Conservation (phyloP, 2,329 filamentous ascomycete species). For the Fusarium citri region DNA sequence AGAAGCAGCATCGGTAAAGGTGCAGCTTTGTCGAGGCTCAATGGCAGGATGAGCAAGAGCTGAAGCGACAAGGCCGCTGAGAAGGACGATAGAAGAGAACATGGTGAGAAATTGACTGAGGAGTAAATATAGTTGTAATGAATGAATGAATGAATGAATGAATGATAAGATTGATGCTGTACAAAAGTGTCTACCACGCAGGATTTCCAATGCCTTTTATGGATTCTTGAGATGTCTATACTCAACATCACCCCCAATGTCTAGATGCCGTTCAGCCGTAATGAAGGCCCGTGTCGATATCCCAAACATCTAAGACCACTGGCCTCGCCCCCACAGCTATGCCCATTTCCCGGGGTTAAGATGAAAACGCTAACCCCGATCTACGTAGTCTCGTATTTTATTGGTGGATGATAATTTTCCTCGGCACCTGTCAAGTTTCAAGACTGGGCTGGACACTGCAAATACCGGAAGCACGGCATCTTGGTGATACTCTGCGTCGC, state of each 20-base stretch:
- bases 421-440: constrained; percentile 28
- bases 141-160: background rate
- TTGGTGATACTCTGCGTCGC: background rate
- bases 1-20: constrained; percentile 63
- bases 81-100: constrained; percentile 40
- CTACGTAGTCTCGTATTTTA: background rate
- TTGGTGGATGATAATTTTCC: constrained; percentile 35
- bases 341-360: constrained; percentile 12
- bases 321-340: constrained; percentile 14
- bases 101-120: constrained; percentile 17
- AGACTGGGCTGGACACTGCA: background rate
- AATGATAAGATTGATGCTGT: background rate
- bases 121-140: background rate
- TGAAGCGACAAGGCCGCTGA: constrained; percentile 46
- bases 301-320: background rate
- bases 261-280: constrained; percentile 22
- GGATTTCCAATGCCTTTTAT: background rate
- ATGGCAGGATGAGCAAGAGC: constrained; percentile 40
- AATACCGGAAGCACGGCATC: constrained; percentile 26
- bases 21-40: constrained; percentile 56
- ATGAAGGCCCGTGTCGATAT: constrained; percentile 8
- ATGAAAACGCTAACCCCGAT: constrained; percentile 13
- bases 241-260: background rate
- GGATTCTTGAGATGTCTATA: background rate
- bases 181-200: background rate